Base-by-base conservation (phyloP, 1,139 yeast species). In the Geotrichum australiense region DNA sequence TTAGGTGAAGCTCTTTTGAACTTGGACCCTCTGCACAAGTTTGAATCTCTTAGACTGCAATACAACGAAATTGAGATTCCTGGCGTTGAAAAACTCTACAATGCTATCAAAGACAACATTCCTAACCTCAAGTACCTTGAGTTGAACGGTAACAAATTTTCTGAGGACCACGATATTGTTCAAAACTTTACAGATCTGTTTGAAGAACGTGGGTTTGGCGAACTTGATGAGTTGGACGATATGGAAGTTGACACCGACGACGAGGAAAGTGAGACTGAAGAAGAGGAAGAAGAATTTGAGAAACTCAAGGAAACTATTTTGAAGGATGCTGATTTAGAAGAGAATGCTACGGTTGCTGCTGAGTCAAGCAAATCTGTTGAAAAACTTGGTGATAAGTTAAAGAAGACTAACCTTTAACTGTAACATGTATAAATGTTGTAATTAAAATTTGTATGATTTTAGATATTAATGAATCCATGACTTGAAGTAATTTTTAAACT, bases 201-300 rank as follows among this genome's bases (percentile, higher is more conserved):
- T 53, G 85, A 78, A 49, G 74, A 71, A 33, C 76, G 87, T 57
- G 93, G 89, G 0, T 62, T 66, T 46, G 94, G 96, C 45, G 93
- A 81, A 59, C 63, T 91, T 24, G 96, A 87, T 56, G 96, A 87
- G 54, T 70, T 87, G 47, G 97, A 91, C 55, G 98, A 91, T 54
- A 74, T 93, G 67, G 98, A 91, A 65, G 96, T 86, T 59, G 71
- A 78, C 37, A 87, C 84, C 52, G 80, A 85, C 47, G 96, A 84
- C 19, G 94, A 81, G 44, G 94, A 83, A 48, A 91, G 79, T 23
- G 85, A 76, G 7, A 84, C 73, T 2, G 82, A 75, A 4, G 82
- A 74, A 11, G 82, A 74, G 4, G 87, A 77, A 11, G 83, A 76
- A 4, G 82, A 71, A 16, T 77, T 68, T 12, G 79, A 73, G 40